A percentile compares a stretch with the other conserved stretches of the same genome.
Evolutionary conservation across 495 filamentous ascomycete species (phyloP).

Genomic region (Oidiodendron maius): DNA sequence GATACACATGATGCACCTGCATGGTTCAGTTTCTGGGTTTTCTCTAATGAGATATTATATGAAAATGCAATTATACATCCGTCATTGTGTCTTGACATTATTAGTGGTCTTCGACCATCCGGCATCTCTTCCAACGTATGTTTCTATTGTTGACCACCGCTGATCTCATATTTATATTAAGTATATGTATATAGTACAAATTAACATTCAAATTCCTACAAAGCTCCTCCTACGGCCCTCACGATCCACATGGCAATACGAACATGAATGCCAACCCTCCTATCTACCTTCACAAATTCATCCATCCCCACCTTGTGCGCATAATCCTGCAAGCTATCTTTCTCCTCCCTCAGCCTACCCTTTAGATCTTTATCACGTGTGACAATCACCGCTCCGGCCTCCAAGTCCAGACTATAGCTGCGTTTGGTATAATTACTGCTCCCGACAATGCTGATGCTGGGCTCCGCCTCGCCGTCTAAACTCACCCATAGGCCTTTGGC

Average conservation of each 20-base stretch:
- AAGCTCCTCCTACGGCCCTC: slow-evolving; percentile 60
- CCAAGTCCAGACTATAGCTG: slow-evolving; percentile 86
- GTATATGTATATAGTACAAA: too few relatives aligned
- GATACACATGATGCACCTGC: not conserved
- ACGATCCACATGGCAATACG: slow-evolving; percentile 89
- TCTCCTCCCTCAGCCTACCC: slow-evolving; percentile 67
- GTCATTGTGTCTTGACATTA: too few relatives aligned
- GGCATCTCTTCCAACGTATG: too few relatives aligned
- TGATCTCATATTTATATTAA: too few relatives aligned
- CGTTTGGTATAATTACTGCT: slow-evolving; percentile 95
- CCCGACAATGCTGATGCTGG: slow-evolving; percentile 78
- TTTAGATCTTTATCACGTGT: slow-evolving; percentile 73
- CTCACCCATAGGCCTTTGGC: slow-evolving; percentile 96
- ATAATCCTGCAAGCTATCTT: slow-evolving; percentile 66
- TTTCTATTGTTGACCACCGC: too few relatives aligned
- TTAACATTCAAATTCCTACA: slow-evolving; percentile 43
- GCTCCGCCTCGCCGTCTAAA: slow-evolving; percentile 50
- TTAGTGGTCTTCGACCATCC: too few relatives aligned
- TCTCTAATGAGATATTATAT: too few relatives aligned
- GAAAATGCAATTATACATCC: not conserved
- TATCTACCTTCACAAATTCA: slow-evolving; percentile 73
- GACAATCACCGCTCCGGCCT: slow-evolving; percentile 78
- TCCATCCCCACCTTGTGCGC: slow-evolving; percentile 59
- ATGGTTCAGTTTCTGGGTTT: not conserved
- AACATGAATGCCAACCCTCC: slow-evolving; percentile 80